Percentiles rank a stretch among this genome's conserved stretches.
Conservation (phyloP, 1,284 basidiomycete genomes). For the Agroathelia rolfsii region DNA sequence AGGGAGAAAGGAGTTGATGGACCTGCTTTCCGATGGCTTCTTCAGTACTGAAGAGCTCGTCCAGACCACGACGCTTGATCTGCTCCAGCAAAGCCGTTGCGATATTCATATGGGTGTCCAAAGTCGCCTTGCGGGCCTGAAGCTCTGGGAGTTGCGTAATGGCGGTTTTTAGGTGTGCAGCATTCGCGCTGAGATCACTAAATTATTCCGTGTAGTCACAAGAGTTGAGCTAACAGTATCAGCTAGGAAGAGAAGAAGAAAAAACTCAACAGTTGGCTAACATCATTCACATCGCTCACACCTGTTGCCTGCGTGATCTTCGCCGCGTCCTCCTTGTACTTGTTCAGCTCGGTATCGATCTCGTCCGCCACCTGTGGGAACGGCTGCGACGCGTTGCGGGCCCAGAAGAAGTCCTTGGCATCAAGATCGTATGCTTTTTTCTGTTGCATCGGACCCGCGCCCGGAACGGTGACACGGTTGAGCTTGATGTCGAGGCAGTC, state of each 20-base stretch:
- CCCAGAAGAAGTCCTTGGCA: slow-evolving; percentile 99
- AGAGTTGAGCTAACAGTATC: slow-evolving; percentile 1
- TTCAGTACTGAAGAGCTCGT: slow-evolving; percentile 95
- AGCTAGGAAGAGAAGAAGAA: slow-evolving; percentile 6
- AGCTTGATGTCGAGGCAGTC: slow-evolving; percentile 97
- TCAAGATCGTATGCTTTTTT: slow-evolving; percentile 95
- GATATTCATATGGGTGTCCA: slow-evolving; percentile 99
- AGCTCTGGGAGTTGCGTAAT: slow-evolving; percentile 98
- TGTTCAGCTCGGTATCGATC: slow-evolving; percentile 87
- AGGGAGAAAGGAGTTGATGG: slow-evolving; percentile 7
- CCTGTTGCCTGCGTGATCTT: slow-evolving; percentile 96
- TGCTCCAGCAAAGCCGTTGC: slow-evolving; percentile 92
- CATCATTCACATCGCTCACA: slow-evolving; percentile 92
- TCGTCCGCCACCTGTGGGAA: slow-evolving; percentile 99
- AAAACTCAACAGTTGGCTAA: slow-evolving; percentile 73
- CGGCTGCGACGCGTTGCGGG: slow-evolving; percentile 89
- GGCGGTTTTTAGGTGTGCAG: slow-evolving; percentile 91
- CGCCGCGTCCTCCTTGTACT: slow-evolving; percentile 94
- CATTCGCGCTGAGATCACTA: slow-evolving; percentile 91
- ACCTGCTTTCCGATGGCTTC: slow-evolving; percentile 84
- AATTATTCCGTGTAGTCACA: slow-evolving; percentile 10
- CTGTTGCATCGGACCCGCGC: slow-evolving; percentile 38
- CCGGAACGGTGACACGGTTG: slow-evolving; percentile 82
- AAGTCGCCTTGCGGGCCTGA: slow-evolving; percentile 89
- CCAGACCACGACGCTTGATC: slow-evolving; percentile 91